Conservation (phyloP, 192 early-diverging fungal species). For the Mortierella antarctica region DNA sequence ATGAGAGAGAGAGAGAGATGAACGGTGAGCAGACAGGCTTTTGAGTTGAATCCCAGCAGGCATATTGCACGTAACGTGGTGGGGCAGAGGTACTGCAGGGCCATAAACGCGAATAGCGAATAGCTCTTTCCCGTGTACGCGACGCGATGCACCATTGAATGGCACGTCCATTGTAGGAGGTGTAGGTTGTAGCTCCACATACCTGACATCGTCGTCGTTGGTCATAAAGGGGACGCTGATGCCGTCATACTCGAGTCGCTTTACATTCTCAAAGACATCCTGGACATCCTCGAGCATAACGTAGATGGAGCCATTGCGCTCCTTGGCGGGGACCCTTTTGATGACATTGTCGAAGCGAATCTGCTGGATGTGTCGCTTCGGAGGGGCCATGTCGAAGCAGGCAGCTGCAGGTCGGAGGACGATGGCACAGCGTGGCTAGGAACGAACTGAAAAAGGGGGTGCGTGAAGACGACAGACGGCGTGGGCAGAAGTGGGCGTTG, state of each 20-base stretch:
- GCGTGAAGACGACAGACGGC: neutral
- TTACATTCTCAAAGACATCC: conserved; percentile 28
- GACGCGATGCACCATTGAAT: neutral
- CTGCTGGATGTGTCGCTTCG: conserved; percentile 18
- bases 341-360: conserved; percentile 13
- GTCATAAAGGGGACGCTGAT: conserved; percentile 30
- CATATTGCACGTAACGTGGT: too few species aligned
- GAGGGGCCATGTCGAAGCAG: conserved; percentile 19
- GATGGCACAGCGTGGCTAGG: neutral
- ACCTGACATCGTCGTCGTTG: conserved; percentile 28
- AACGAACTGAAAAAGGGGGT: conserved; percentile 2
- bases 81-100: too few species aligned
- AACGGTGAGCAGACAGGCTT: neutral
- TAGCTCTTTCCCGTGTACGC: neutral
- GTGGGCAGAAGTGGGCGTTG: neutral
- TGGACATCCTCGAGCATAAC: conserved; percentile 20
- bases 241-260: conserved; percentile 12
- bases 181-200: neutral
- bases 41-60: neutral
- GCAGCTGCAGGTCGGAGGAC: neutral
- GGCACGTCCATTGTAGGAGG: neutral
- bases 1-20: neutral
- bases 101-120: too few species aligned
- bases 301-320: conserved; percentile 8
- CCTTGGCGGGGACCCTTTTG: conserved; percentile 6